phyloP scores from a whole-genome alignment of 139 green algal species.

The Choricystis sp. region DNA sequence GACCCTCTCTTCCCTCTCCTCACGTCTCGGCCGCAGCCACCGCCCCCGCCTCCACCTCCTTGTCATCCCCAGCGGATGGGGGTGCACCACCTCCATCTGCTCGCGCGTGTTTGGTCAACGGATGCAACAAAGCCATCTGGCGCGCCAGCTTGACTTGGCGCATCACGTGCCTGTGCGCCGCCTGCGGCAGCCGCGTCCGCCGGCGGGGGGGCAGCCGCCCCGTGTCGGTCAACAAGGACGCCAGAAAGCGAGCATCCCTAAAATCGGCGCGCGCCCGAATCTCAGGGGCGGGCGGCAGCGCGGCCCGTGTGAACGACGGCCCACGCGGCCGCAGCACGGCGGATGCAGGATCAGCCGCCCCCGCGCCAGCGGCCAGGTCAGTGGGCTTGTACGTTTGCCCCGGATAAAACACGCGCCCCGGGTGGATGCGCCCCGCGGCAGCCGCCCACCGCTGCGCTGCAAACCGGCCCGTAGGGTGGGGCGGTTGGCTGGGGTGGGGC shows the following conservation, averaged over 20 bases:
- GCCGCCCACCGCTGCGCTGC: neutral
- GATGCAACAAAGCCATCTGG: neutral
- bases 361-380: neutral
- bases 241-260: neutral
- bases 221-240: neutral
- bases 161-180: neutral
- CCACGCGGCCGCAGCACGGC: no score
- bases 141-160: neutral
- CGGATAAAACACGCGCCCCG: constrained; percentile 22
- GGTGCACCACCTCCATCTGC: no score
- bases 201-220: neutral
- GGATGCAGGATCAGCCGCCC: neutral
- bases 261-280: neutral
- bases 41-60: no score
- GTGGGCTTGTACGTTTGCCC: constrained; percentile 10
- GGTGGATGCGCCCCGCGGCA: constrained; percentile 10
- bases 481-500: no score
- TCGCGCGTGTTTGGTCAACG: no score
- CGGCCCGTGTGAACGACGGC: neutral
- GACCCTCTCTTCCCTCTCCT: no score
- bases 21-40: no score
- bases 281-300: no score
- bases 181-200: neutral
- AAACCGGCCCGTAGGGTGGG: no score
- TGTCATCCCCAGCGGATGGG: no score